Conservation (phyloP, 1,284 basidiomycete species). For the Cryptococcus deneoformans region DNA sequence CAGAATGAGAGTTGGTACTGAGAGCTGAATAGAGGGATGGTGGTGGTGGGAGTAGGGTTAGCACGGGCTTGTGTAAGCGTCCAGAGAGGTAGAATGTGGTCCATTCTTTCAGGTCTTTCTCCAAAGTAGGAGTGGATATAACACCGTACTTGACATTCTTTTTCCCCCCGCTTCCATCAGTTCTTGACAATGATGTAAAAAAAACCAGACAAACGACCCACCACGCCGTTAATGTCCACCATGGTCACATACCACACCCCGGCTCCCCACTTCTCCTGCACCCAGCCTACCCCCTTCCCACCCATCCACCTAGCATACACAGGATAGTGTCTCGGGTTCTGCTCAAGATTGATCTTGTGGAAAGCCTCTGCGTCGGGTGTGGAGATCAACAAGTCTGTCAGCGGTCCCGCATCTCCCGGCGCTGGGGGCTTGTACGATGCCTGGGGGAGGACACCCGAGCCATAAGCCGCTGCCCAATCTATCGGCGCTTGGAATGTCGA, state of each 20-base stretch:
- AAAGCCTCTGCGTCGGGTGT: slow-evolving; percentile 89
- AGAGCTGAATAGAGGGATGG: slow-evolving; percentile 79
- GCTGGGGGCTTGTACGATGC: slow-evolving; percentile 10
- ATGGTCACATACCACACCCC: slow-evolving; percentile 95
- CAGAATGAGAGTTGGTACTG: slow-evolving; percentile 88
- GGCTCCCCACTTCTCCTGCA: slow-evolving; percentile 72
- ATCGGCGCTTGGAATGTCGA: slow-evolving; percentile 35
- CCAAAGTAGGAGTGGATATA: slow-evolving; percentile 84
- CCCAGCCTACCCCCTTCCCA: slow-evolving; percentile 62
- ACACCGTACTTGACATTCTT: slow-evolving; percentile 98
- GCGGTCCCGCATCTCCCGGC: slow-evolving; percentile 53
- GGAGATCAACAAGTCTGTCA: slow-evolving; percentile 95
- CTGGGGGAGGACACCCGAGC: slow-evolving; percentile 46
- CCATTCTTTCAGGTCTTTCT: slow-evolving; percentile 89
- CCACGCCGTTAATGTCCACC: slow-evolving; percentile 75
- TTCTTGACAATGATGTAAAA: neutral
- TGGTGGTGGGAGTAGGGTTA: slow-evolving; percentile 82
- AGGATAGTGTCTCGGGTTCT: slow-evolving; percentile 87
- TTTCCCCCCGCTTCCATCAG: slow-evolving; percentile 3
- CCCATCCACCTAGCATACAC: slow-evolving; percentile 78
- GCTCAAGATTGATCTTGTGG: slow-evolving; percentile 90
- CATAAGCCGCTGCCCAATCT: slow-evolving; percentile 49
- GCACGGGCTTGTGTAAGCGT: slow-evolving; percentile 93
- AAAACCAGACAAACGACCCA: slow-evolving; percentile 53
- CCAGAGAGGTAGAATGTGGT: slow-evolving; percentile 90